Base-by-base conservation (phyloP, 352 stramenopile species). In the Globisporangium cylindrosporum region DNA sequence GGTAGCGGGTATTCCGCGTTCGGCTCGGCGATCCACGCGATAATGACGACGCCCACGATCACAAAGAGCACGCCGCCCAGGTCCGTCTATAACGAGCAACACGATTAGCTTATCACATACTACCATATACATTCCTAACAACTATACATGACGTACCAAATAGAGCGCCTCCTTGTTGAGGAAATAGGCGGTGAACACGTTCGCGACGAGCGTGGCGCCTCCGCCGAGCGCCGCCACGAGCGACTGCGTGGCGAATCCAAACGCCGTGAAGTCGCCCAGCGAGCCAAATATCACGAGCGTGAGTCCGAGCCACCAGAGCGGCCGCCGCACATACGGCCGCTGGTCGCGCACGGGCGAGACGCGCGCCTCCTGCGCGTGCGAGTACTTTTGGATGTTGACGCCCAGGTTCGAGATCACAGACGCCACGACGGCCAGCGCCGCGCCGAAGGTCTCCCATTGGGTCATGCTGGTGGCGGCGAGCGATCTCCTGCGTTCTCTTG, bases 371-470 rank as follows among this genome's bases (percentile, higher is more conserved):
- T 72, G 72, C 5, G 76, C 78, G 71, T 97, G 90, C 53, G 86
- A 95, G 70, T 90, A 94, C 75, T 97, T 97, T 68, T 97, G 88
- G 34, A 96, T 83, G 67, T 97, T 97, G 36, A 97, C 88, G 65
- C 91, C 91, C 29, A 97, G 69, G 62, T 97, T 97, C 34, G 88
- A 95, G 49, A 97, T 65, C 41, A 97, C 70, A 56, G 89, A 96
- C 14, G 86, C 84, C 38, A 85, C 79, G 24, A 97, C 86, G 18
- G 86, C 86, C 64, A 97, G 73, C 54, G 72, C 74, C 32, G 89
- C 91, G 61, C 91, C 91, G 49, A 96, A 90, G n/a, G 84, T 80
- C 76, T 95, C 88, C 74, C 77, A 88, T 51, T 87, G 75, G 70
- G 81, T 77, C 82, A 93, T 90, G 18, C n/a, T 41, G 6, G 32